Evolutionary conservation across 148 eudicot species (phyloP).

Genomic region (Spergularia bocconei): DNA sequence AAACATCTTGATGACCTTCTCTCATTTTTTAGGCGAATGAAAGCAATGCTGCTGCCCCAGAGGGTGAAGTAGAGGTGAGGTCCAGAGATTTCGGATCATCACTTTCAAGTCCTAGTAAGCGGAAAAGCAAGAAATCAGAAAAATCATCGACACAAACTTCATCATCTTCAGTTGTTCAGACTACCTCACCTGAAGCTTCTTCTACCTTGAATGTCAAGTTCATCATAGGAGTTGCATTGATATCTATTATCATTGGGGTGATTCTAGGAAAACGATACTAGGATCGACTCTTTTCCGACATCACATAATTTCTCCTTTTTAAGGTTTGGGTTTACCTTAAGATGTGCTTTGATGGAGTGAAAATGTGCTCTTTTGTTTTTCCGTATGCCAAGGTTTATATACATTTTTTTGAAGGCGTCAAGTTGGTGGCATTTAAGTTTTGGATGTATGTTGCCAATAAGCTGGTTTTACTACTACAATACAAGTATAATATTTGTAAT

Average conservation of each 20-base stretch:
- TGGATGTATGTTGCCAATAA: constrained; percentile 18
- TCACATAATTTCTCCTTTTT: neutral
- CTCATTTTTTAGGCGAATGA: constrained; percentile 37
- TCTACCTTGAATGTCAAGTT: constrained; percentile 47
- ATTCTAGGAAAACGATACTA: constrained; percentile 81
- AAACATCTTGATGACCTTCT: neutral
- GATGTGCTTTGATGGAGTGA: constrained; percentile 6
- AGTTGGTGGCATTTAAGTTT: constrained; percentile 24
- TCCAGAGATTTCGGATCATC: constrained; percentile 60
- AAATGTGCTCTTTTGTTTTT: neutral
- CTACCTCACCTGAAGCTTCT: constrained; percentile 42
- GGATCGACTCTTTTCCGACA: neutral
- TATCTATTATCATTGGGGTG: constrained; percentile 81
- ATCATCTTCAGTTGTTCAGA: constrained; percentile 33
- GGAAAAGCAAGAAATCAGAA: constrained; percentile 72
- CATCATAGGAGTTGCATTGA: constrained; percentile 68
- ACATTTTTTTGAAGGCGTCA: constrained; percentile 28
- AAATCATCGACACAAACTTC: constrained; percentile 43
- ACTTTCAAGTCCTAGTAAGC: constrained; percentile 50
- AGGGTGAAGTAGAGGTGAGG: constrained; percentile 49
- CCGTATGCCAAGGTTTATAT: neutral
- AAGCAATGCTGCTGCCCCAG: constrained; percentile 24
- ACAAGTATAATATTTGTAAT: too few species aligned
- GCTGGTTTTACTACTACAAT: neutral
- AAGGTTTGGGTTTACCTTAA: constrained; percentile 3